These are phyloP conservation scores for Fusarium sp. DNA, from an alignment of 2,329 filamentous ascomycete genomes.

Conservation along the genomic window DNA sequence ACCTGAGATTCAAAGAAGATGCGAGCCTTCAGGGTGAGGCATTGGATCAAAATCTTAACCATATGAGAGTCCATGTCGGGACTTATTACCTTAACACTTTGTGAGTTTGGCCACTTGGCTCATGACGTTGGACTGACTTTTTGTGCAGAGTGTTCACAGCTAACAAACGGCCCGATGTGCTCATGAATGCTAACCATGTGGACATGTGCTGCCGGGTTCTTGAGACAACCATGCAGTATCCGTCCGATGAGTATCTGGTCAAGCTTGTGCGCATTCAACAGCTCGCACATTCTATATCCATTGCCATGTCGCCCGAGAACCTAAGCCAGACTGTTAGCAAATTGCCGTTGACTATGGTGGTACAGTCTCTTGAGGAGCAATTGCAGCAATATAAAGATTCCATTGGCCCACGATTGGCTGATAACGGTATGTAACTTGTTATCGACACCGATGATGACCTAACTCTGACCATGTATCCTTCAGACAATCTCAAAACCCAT, in stretches of 20 bases:
- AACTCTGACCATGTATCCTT: conserved; percentile 11
- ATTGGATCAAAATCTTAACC: conserved; percentile 54
- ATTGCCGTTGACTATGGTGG: conserved; percentile 57
- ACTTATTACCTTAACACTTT: conserved; percentile 65
- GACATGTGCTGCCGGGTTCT: conserved; percentile 60
- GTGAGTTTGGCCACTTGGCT: conserved; percentile 50
- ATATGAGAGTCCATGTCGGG: conserved; percentile 62
- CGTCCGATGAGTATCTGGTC: conserved; percentile 60
- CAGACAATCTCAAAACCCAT: conserved; percentile 59
- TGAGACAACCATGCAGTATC: conserved; percentile 57
- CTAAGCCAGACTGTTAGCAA: conserved; percentile 51
- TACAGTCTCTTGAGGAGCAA: conserved; percentile 61
- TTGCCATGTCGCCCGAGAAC: conserved; percentile 54
- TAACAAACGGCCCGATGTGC: conserved; percentile 62
- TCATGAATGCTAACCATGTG: conserved; percentile 62
- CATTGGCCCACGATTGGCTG: conserved; percentile 53
- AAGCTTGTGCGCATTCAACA: conserved; percentile 63
- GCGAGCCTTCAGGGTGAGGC: conserved; percentile 36
- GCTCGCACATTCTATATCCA: conserved; percentile 61
- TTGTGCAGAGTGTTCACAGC: conserved; percentile 57
- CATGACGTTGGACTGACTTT: not conserved
- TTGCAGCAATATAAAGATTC: conserved; percentile 56
- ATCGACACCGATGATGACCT: not conserved
- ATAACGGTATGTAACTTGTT: conserved; percentile 51
- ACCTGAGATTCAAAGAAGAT: conserved; percentile 54